Base-by-base conservation (phyloP, 768 basidiomycete species). In the Baorangia bicolor region DNA sequence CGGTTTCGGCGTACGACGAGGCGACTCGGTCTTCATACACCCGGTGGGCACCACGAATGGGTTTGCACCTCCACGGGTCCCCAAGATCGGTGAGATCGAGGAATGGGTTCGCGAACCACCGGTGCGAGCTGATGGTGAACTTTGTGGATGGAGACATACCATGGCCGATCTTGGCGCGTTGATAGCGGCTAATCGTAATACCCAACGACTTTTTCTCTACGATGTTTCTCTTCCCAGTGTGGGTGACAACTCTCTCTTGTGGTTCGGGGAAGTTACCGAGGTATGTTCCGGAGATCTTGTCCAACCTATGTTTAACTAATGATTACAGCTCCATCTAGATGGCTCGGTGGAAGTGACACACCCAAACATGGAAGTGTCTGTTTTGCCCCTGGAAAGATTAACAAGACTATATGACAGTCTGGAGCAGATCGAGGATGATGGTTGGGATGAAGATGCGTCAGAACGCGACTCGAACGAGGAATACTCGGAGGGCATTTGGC, bases 221-320 rank as follows among this genome's bases (percentile, higher is more conserved):
- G 68, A 64, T 38, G 78, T 87, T 16, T 69, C 75, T 49, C 72
- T 77, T 49, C 79, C 81, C 35, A 59, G 59, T 27, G 59, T 58
- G 31, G 73, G 70, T 49, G 78, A 79, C 61, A 65, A 70, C 9
- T 68, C 73, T 43, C 66, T 92, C 23, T 74, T 78, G 42, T 98
- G 94, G 94, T 84, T 91, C 51, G 94, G 94, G 23, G 92, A 96
- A 75, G 93, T 97, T 18, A 82, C 81, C 30, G 82, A 80, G 69
- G 93, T 84, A 72, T 47, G 83, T 57, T 46, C 10, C 14, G 7
- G 44, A 46, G 66, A 31, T 51, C 30, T 21, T 34, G 56, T 45
- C 27, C 23, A 16, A 35, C 14, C 27, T 43, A 61, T 51, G n/a
- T 42, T 27, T 59, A 45, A 54, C 58, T 44, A 41, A 23, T 30